phyloP scores from a whole-genome alignment of 2,329 filamentous ascomycete genomes.

The Fusarium nisikadoi region DNA sequence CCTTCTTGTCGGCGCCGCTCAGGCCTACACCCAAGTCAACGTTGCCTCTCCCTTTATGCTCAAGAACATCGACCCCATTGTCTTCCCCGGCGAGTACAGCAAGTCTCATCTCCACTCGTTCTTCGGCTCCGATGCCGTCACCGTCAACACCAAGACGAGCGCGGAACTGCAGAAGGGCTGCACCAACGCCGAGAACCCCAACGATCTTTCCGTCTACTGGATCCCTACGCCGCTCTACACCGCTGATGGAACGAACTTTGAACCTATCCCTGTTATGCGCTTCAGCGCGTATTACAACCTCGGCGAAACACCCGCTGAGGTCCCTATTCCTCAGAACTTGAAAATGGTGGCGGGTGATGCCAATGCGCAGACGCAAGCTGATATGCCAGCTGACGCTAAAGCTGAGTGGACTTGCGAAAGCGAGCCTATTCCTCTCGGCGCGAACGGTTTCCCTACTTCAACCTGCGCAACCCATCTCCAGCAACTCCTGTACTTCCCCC shows the following conservation, averaged over 20 bases:
- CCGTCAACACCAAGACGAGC: conserved; percentile 44
- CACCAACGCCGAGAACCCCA: conserved; percentile 57
- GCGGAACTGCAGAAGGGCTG: conserved; percentile 55
- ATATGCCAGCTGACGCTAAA: conserved; percentile 43
- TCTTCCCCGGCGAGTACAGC: conserved; percentile 46
- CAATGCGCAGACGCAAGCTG: conserved; percentile 17
- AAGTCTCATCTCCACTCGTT: conserved; percentile 51
- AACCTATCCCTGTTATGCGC: conserved; percentile 47
- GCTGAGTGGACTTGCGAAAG: conserved; percentile 49
- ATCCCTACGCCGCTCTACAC: conserved; percentile 55
- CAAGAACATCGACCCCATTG: conserved; percentile 50
- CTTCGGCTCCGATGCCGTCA: conserved; percentile 50
- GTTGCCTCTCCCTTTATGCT: conserved; percentile 43
- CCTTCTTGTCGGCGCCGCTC: conserved; percentile 26
- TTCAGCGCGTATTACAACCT: conserved; percentile 60
- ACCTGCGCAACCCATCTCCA: conserved; percentile 35
- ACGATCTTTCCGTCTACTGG: conserved; percentile 60
- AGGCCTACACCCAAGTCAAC: conserved; percentile 38
- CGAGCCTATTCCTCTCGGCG: conserved; percentile 34
- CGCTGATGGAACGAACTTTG: conserved; percentile 45
- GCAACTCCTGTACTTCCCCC: conserved; percentile 40
- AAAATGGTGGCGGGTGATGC: conserved; percentile 55
- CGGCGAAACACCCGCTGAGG: conserved; percentile 52
- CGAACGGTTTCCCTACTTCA: conserved; percentile 32
- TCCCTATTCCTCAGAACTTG: conserved; percentile 57